Evolutionary conservation across 2,329 filamentous ascomycete genomes (phyloP).

Genomic region (Neonectria ditissima): DNA sequence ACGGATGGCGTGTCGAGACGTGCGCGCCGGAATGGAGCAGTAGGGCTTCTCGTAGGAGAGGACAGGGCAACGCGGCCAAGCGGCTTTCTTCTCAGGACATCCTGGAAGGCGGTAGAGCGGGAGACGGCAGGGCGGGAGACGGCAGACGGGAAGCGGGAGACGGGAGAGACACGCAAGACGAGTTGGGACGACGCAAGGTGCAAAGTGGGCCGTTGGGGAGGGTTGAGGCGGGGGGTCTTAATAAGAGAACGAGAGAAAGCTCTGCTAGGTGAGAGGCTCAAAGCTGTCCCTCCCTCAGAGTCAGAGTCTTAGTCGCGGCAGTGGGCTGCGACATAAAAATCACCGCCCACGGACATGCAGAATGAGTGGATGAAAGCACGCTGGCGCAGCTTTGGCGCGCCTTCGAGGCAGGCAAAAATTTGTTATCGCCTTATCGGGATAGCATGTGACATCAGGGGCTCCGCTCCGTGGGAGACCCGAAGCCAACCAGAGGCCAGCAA

Average conservation of each 20-base stretch:
- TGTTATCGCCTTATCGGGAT: conserved; percentile 37
- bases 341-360: conserved; percentile 23
- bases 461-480: conserved; percentile 7
- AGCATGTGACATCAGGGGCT: conserved; percentile 43
- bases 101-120: conserved; percentile 12
- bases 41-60: conserved; percentile 8
- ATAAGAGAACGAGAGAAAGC: conserved; percentile 13
- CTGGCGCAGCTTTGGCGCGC: conserved; percentile 22
- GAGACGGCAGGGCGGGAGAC: too few relatives aligned
- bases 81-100: conserved; percentile 20
- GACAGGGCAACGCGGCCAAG: conserved; percentile 8
- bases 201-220: conserved; percentile 4
- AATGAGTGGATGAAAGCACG: conserved; percentile 24
- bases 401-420: conserved; percentile 37
- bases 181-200: background rate
- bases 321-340: conserved; percentile 31
- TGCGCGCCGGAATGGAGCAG: conserved; percentile 11
- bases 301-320: conserved; percentile 15
- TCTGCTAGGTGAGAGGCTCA: background rate
- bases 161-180: conserved; percentile 6
- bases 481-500: conserved; percentile 26
- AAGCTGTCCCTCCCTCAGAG: background rate
- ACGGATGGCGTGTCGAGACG: conserved; percentile 15
- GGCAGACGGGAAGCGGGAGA: conserved; percentile 5
- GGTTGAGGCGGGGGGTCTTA: conserved; percentile 20